Conservation (phyloP, 192 early-diverging fungal genomes). For the Spizellomyces punctatus region DNA sequence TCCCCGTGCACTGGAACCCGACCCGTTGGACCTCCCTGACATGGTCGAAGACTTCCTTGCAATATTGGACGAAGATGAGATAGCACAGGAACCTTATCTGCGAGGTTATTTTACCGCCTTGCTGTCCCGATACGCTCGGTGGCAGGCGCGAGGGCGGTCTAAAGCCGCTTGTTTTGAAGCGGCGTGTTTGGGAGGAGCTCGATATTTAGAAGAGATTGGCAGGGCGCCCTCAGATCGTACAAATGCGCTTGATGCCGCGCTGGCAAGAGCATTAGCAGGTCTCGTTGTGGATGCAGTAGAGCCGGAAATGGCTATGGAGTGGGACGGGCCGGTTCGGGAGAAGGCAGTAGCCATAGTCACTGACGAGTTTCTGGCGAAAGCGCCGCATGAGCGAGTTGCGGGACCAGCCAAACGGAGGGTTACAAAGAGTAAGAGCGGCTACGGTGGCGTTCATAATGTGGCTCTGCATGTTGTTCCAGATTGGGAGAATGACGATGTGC, state of each 20-base stretch:
- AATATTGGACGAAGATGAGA: slow-evolving; percentile 11
- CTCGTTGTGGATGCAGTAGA: slow-evolving; percentile 38
- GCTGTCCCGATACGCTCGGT: slow-evolving; percentile 30
- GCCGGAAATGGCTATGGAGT: slow-evolving; percentile 24
- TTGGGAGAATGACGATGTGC: no score
- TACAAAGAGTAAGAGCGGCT: background rate
- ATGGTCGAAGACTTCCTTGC: slow-evolving; percentile 26
- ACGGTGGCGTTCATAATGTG: background rate
- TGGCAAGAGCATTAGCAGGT: slow-evolving; percentile 33
- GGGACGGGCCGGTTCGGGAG: slow-evolving; percentile 33
- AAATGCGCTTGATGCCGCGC: slow-evolving; percentile 26
- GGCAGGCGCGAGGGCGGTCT: slow-evolving; percentile 28
- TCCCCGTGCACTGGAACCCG: slow-evolving; percentile 9
- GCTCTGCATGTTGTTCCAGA: no score
- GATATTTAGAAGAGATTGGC: slow-evolving; percentile 16
- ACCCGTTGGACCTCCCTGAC: slow-evolving; percentile 15
- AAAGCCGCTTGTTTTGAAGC: slow-evolving; percentile 35
- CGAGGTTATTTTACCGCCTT: slow-evolving; percentile 19
- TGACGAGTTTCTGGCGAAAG: slow-evolving; percentile 34
- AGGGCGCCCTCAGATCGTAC: background rate
- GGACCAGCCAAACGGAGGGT: background rate
- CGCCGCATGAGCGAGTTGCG: slow-evolving; percentile 9
- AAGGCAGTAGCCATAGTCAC: slow-evolving; percentile 36
- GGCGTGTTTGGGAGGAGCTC: slow-evolving; percentile 28
- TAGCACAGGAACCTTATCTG: slow-evolving; percentile 11